Percentiles rank a stretch among this genome's conserved stretches.
phyloP scores from a whole-genome alignment of 208 protist species.

The Porcisia hertigi region DNA sequence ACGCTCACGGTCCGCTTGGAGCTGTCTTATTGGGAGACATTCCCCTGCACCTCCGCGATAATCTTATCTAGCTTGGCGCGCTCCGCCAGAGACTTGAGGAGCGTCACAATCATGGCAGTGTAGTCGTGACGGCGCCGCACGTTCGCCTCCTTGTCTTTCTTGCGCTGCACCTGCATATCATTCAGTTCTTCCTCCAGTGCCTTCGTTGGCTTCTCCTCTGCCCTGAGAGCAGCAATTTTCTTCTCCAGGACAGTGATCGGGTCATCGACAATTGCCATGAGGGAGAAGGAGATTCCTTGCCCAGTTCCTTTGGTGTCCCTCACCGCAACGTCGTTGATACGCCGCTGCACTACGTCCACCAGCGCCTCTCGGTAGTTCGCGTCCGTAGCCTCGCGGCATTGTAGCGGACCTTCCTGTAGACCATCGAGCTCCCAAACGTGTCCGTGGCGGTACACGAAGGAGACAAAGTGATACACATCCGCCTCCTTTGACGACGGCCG shows the following conservation, averaged over 20 bases:
- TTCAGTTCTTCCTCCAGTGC: constrained; percentile 64
- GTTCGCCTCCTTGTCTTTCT: constrained; percentile 90
- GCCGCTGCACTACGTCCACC: constrained; percentile 83
- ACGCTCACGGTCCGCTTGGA: background rate
- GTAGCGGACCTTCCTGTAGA: constrained; percentile 92
- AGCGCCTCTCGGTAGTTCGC: constrained; percentile 66
- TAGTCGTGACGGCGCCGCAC: constrained; percentile 97
- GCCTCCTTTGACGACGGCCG: constrained; percentile 9
- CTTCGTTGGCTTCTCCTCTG: constrained; percentile 52
- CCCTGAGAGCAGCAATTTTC: constrained; percentile 49
- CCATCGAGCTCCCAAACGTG: constrained; percentile 98
- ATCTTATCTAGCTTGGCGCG: constrained; percentile 86
- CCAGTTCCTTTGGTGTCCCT: constrained; percentile 50
- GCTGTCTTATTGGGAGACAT: constrained; percentile 2
- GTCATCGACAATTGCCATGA: constrained; percentile 96
- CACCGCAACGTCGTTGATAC: constrained; percentile 74
- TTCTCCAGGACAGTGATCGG: constrained; percentile 65
- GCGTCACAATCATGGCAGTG: constrained; percentile 94
- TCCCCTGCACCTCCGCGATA: constrained; percentile 24
- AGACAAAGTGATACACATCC: constrained; percentile 95
- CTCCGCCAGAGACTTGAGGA: constrained; percentile 94
- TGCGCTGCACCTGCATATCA: constrained; percentile 43
- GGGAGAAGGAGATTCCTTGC: constrained; percentile 94
- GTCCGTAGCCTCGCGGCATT: constrained; percentile 68
- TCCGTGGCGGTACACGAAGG: constrained; percentile 92